Evolutionary conservation across 2,329 filamentous ascomycete genomes (phyloP).

Genomic region (Paramyrothecium sp.): DNA sequence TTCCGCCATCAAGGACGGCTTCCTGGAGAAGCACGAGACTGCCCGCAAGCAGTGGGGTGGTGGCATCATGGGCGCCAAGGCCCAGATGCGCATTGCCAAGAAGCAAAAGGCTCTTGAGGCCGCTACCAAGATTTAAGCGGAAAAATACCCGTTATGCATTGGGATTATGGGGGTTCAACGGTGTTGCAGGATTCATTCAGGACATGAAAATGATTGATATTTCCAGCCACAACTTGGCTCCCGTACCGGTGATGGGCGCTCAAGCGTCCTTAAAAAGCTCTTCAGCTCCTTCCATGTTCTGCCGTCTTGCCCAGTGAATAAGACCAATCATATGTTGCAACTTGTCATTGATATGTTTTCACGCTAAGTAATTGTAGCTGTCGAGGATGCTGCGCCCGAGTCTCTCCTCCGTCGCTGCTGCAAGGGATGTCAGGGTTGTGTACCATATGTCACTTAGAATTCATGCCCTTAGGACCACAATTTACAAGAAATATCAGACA

Average conservation of each 20-base stretch:
- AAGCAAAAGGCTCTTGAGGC: constrained; percentile 90
- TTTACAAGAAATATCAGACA: too few relatives aligned
- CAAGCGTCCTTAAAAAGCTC: background rate
- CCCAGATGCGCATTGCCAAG: constrained; percentile 74
- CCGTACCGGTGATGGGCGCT: background rate
- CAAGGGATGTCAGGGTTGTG: too few relatives aligned
- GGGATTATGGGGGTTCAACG: constrained; percentile 34
- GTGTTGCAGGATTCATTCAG: constrained; percentile 37
- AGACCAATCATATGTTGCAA: too few relatives aligned
- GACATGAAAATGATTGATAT: constrained; percentile 42
- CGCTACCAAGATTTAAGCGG: constrained; percentile 92
- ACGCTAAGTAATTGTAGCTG: too few relatives aligned
- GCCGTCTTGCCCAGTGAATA: too few relatives aligned
- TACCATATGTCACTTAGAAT: too few relatives aligned
- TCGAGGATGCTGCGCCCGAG: too few relatives aligned
- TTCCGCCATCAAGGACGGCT: constrained; percentile 95
- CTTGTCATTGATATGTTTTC: too few relatives aligned
- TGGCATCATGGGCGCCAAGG: constrained; percentile 99
- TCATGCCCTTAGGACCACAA: too few relatives aligned
- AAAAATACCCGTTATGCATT: constrained; percentile 39
- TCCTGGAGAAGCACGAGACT: constrained; percentile 93
- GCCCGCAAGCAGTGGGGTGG: constrained; percentile 94
- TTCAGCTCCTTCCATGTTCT: background rate
- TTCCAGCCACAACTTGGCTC: constrained; percentile 29
- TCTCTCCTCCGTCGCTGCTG: too few relatives aligned